Conservation (phyloP, 768 basidiomycete genomes). For the Lentinula guzmanii region DNA sequence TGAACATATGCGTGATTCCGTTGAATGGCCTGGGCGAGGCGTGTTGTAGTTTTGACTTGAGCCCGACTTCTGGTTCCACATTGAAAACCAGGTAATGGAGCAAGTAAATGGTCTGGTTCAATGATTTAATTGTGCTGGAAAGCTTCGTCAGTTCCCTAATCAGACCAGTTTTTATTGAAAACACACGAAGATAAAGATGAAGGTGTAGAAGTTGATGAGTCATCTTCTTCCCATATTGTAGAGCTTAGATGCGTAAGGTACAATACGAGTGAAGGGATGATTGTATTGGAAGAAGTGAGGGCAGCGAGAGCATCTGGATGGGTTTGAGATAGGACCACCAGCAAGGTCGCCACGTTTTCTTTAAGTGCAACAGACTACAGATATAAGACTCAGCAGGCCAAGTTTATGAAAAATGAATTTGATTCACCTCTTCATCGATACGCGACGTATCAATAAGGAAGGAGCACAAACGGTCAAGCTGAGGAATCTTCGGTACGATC, state of each 20-base stretch:
- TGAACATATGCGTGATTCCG: conserved; percentile 63
- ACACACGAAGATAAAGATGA: conserved; percentile 31
- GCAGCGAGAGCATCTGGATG: conserved; percentile 28
- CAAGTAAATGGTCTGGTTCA: conserved; percentile 51
- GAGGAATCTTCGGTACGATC: conserved; percentile 22
- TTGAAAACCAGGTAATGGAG: conserved; percentile 60
- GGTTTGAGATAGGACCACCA: conserved; percentile 34
- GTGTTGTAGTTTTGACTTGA: conserved; percentile 54
- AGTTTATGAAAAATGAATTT: not conserved
- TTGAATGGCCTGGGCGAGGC: conserved; percentile 51
- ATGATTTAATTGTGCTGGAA: conserved; percentile 41
- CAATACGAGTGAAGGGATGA: conserved; percentile 62
- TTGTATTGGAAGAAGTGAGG: conserved; percentile 39
- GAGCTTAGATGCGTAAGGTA: conserved; percentile 47
- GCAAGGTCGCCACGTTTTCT: conserved; percentile 31
- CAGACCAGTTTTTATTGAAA: not conserved
- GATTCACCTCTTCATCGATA: conserved; percentile 34
- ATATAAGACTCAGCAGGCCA: not conserved
- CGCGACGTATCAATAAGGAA: conserved; percentile 38
- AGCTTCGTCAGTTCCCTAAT: conserved; percentile 5
- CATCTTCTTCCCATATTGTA: conserved; percentile 64
- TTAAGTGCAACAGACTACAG: conserved; percentile 21
- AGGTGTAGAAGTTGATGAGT: conserved; percentile 29
- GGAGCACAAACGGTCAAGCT: conserved; percentile 45
- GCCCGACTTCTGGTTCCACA: conserved; percentile 36